A percentile compares a stretch with the other conserved stretches of the same genome.
Evolutionary conservation across 2,329 filamentous ascomycete species (phyloP).

Genomic region (Dryadomyces quercus-mongolicae): DNA sequence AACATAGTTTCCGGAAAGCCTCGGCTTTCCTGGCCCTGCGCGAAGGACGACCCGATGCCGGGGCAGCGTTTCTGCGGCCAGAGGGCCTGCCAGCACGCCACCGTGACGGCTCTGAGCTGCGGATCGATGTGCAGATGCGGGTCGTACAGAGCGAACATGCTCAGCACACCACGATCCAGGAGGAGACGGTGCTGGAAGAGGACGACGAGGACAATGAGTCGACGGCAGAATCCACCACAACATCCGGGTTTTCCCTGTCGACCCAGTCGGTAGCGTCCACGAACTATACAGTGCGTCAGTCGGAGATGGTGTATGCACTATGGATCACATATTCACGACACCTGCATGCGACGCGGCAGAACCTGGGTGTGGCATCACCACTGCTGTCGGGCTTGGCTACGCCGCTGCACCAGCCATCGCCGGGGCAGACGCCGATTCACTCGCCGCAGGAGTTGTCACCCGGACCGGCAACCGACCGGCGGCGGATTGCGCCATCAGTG

Average conservation of each 20-base stretch:
- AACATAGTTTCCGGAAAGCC: slow-evolving; percentile 88
- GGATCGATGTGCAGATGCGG: slow-evolving; percentile 91
- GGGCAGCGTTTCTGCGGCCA: slow-evolving; percentile 68
- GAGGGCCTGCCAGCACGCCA: slow-evolving; percentile 78
- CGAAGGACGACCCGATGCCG: slow-evolving; percentile 69
- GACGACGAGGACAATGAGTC: slow-evolving; percentile 38
- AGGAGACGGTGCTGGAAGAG: slow-evolving; percentile 47
- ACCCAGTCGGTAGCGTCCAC: slow-evolving; percentile 21
- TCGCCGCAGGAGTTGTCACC: slow-evolving; percentile 45
- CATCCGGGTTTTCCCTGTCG: background rate
- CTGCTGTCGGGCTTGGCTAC: slow-evolving; percentile 53
- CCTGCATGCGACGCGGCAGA: slow-evolving; percentile 61
- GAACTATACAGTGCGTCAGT: slow-evolving; percentile 34
- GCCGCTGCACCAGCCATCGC: slow-evolving; percentile 66
- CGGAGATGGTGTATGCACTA: slow-evolving; percentile 82
- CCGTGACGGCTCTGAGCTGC: slow-evolving; percentile 81
- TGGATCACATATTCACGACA: slow-evolving; percentile 97
- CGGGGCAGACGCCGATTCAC: slow-evolving; percentile 54
- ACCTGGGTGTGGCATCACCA: slow-evolving; percentile 49
- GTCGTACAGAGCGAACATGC: slow-evolving; percentile 77
- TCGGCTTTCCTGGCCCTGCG: slow-evolving; percentile 72
- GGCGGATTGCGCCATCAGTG: background rate
- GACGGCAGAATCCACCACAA: slow-evolving; percentile 10
- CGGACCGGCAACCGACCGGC: slow-evolving; percentile 27
- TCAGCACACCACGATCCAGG: slow-evolving; percentile 41